Percentiles rank a stretch among this genome's conserved stretches.
Conservation (phyloP, 2,329 filamentous ascomycete genomes). For the Elsinoe ampelina region DNA sequence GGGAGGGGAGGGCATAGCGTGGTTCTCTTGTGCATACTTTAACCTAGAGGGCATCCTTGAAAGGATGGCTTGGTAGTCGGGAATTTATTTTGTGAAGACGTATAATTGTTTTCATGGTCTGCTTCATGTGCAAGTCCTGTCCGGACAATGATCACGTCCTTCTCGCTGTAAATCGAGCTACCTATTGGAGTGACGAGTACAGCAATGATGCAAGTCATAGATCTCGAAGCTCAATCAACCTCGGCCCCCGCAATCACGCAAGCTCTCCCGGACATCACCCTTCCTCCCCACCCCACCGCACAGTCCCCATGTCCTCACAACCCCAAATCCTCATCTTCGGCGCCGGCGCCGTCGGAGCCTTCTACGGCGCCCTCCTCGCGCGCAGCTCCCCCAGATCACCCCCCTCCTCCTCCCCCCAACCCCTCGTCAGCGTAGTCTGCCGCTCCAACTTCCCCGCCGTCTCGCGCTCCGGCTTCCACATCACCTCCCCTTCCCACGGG, state of each 20-base stretch:
- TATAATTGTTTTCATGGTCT: too few relatives aligned
- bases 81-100: too few relatives aligned
- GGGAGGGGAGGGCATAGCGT: neutral
- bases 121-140: too few relatives aligned
- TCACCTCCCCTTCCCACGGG: constrained; percentile 59
- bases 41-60: neutral
- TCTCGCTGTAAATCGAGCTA: too few relatives aligned
- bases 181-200: neutral
- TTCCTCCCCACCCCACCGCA: neutral
- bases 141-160: too few relatives aligned
- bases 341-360: constrained; percentile 62
- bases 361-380: constrained; percentile 61
- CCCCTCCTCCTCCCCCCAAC: constrained; percentile 27
- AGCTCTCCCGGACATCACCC: neutral
- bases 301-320: constrained; percentile 20
- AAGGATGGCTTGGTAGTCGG: too few relatives aligned
- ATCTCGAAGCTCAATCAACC: neutral
- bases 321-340: constrained; percentile 57
- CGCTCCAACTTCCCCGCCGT: constrained; percentile 64
- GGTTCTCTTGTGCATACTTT: neutral
- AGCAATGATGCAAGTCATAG: neutral
- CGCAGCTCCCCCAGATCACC: constrained; percentile 16
- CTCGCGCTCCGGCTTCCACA: constrained; percentile 49
- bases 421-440: constrained; percentile 60
- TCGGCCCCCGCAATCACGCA: neutral